A percentile compares a stretch with the other conserved stretches of the same genome.
phyloP scores from a whole-genome alignment of 768 basidiomycete genomes.

The Mycena crocata region DNA sequence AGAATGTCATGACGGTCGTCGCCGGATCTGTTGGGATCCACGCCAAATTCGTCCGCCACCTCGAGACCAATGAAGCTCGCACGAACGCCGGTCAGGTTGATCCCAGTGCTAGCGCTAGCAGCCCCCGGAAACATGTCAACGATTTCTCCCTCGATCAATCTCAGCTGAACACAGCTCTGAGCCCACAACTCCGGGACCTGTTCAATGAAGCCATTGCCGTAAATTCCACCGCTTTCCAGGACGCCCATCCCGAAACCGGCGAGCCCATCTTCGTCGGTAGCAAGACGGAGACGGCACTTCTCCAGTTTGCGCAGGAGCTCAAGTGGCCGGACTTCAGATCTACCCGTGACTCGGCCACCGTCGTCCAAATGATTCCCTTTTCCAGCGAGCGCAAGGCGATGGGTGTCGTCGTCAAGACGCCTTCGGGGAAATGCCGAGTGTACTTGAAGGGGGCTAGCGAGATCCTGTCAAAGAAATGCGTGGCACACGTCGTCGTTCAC shows the following conservation, averaged over 20 bases:
- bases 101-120: too few species aligned
- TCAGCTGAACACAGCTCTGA: conserved; percentile 73
- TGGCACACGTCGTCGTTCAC: conserved; percentile 76
- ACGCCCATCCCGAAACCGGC: conserved; percentile 70
- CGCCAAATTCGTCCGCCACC: conserved; percentile 89
- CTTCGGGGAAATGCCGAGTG: conserved; percentile 68
- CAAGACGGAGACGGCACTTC: conserved; percentile 95
- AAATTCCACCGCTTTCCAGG: conserved; percentile 97
- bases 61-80: conserved; percentile 77
- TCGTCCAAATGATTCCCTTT: conserved; percentile 94
- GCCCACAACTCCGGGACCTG: conserved; percentile 68
- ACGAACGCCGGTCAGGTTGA: conserved; percentile 72
- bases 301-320: conserved; percentile 86
- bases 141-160: conserved; percentile 92
- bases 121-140: conserved; percentile 60
- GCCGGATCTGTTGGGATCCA: conserved; percentile 95
- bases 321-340: conserved; percentile 79
- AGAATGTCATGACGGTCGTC: conserved; percentile 96
- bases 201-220: conserved; percentile 90
- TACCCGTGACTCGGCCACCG: conserved; percentile 67
- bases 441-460: conserved; percentile 96
- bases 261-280: conserved; percentile 81
- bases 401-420: conserved; percentile 84
- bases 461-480: conserved; percentile 85
- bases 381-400: conserved; percentile 94